A percentile compares a stretch with the other conserved stretches of the same genome.
These are phyloP conservation scores for Didymellaceae sp. DNA, from an alignment of 2,329 filamentous ascomycete species.

Conservation along the genomic window DNA sequence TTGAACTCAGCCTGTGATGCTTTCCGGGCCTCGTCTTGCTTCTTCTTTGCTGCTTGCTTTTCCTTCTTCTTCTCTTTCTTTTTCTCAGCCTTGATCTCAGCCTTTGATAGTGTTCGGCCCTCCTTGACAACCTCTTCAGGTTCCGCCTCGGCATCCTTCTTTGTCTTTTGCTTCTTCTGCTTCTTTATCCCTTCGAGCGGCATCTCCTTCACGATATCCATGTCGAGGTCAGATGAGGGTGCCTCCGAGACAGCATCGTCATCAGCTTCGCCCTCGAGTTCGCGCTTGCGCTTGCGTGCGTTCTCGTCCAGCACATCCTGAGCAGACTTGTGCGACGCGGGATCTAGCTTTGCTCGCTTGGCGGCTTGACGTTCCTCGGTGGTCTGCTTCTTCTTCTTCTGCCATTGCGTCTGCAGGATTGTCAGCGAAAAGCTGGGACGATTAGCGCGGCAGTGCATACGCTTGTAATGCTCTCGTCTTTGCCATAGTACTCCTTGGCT, in stretches of 20 bases:
- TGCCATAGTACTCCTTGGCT: constrained; percentile 87
- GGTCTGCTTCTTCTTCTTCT: constrained; percentile 93
- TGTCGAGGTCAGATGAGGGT: constrained; percentile 43
- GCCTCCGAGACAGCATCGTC: constrained; percentile 26
- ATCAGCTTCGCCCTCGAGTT: constrained; percentile 66
- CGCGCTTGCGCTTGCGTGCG: constrained; percentile 72
- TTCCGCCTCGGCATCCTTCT: constrained; percentile 30
- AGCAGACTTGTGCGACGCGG: constrained; percentile 86
- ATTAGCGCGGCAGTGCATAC: constrained; percentile 61
- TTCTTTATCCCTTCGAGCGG: constrained; percentile 49
- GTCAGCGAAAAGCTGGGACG: constrained; percentile 19
- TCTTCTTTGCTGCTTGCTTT: constrained; percentile 50
- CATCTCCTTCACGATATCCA: constrained; percentile 46
- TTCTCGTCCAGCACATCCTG: constrained; percentile 94
- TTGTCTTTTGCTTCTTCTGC: constrained; percentile 56
- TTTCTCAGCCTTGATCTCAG: constrained; percentile 53
- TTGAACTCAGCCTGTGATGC: constrained; percentile 40
- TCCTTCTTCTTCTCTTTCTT: constrained; percentile 56
- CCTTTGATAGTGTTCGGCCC: constrained; percentile 45
- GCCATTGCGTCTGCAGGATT: constrained; percentile 81
- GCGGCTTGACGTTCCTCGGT: constrained; percentile 71
- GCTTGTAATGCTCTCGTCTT: constrained; percentile 69
- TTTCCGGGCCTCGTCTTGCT: constrained; percentile 44
- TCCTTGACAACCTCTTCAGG: constrained; percentile 42
- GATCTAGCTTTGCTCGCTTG: constrained; percentile 87